Conservation (phyloP, 2,329 filamentous ascomycete genomes). For the Stagonosporopsis vannaccii region DNA sequence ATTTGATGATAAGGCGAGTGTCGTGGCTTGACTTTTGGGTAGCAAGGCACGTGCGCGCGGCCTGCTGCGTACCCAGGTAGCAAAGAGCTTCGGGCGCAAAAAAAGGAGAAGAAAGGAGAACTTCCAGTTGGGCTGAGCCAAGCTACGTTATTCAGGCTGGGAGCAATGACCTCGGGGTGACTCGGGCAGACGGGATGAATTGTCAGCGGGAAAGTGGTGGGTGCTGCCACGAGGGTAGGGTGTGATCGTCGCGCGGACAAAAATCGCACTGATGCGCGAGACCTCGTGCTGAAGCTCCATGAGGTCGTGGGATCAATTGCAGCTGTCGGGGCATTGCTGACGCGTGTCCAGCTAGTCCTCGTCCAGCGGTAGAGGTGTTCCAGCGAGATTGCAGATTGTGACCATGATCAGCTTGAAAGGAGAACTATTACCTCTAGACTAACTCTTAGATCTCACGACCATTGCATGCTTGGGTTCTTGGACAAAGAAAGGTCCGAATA, state of each 20-base stretch:
- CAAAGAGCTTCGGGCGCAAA: not conserved
- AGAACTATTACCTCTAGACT: not conserved
- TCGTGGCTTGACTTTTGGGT: not conserved
- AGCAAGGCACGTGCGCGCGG: conserved; percentile 4
- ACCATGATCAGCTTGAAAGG: not conserved
- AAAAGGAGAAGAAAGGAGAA: not conserved
- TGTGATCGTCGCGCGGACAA: not conserved
- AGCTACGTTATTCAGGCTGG: not conserved
- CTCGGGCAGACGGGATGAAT: not conserved
- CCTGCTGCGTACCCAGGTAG: not conserved
- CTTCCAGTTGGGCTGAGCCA: not conserved
- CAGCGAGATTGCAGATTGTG: not conserved
- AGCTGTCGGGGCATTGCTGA: not conserved
- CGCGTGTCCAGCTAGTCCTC: not conserved
- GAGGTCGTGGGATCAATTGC: not conserved
- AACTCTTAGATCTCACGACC: not conserved
- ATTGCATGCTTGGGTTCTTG: not conserved
- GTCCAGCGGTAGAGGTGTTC: not conserved
- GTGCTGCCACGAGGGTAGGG: not conserved
- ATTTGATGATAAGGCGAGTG: conserved; percentile 2
- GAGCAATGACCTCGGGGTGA: not conserved
- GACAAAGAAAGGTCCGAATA: not conserved
- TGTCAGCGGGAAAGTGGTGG: not conserved
- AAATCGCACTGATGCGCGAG: not conserved
- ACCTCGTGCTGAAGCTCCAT: not conserved